Evolutionary conservation across 768 basidiomycete species (phyloP).

Genomic region (Panellus pusillus): DNA sequence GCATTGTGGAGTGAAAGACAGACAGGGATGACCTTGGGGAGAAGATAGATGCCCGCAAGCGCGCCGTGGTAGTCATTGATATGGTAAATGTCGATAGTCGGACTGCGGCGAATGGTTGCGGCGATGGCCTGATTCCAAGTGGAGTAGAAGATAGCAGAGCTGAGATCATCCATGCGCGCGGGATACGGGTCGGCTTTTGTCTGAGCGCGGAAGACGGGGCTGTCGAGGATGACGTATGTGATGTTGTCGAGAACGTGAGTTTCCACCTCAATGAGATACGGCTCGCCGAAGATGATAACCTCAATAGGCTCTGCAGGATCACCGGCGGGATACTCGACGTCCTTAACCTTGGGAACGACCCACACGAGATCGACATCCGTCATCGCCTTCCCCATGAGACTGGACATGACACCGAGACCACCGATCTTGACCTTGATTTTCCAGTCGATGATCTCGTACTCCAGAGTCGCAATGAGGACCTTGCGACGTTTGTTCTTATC

Average conservation of each 20-base stretch:
- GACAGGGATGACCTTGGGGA: slow-evolving; percentile 87
- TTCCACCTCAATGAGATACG: slow-evolving; percentile 94
- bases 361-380: slow-evolving; percentile 93
- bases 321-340: slow-evolving; percentile 88
- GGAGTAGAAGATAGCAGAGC: slow-evolving; percentile 96
- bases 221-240: slow-evolving; percentile 91
- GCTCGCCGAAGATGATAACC: slow-evolving; percentile 94
- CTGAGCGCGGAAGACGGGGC: slow-evolving; percentile 94
- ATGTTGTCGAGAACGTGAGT: slow-evolving; percentile 93
- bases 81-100: slow-evolving; percentile 91
- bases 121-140: slow-evolving; percentile 98
- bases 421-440: slow-evolving; percentile 98
- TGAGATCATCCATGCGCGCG: slow-evolving; percentile 95
- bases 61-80: slow-evolving; percentile 96
- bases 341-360: slow-evolving; percentile 94
- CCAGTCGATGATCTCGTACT: slow-evolving; percentile 98
- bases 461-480: slow-evolving; percentile 88
- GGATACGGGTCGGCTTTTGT: slow-evolving; percentile 96
- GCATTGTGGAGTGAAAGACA: slow-evolving; percentile 95
- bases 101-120: slow-evolving; percentile 81
- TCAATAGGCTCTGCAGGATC: slow-evolving; percentile 93
- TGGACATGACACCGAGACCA: slow-evolving; percentile 97
- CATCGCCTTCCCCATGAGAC: slow-evolving; percentile 98
- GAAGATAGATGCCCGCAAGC: slow-evolving; percentile 84
- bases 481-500: slow-evolving; percentile 88